Evolutionary conservation across 768 basidiomycete genomes (phyloP).

Genomic region (Agaricus sinodeliciosus): DNA sequence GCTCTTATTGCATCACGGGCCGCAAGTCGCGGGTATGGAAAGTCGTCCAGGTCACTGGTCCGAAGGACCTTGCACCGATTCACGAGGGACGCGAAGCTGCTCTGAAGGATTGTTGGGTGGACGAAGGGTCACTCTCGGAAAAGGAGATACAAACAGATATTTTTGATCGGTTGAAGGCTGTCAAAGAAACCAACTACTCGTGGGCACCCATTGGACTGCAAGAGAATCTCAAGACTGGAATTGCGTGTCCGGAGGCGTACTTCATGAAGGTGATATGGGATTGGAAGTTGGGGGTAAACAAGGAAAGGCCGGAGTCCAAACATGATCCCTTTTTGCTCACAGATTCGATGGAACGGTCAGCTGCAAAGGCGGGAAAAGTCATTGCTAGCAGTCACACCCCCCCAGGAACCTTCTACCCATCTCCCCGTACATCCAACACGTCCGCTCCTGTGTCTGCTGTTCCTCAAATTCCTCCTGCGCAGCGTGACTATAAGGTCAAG

Average conservation of each 20-base stretch:
- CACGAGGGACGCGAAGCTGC: neutral
- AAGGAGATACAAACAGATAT: constrained; percentile 12
- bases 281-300: neutral
- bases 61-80: neutral
- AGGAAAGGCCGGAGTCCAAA: neutral
- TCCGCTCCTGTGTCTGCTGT: too few species aligned
- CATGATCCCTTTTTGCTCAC: neutral
- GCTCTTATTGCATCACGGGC: constrained; percentile 5
- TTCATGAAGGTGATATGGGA: constrained; percentile 1
- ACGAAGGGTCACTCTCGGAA: constrained; percentile 5
- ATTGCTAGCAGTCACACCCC: too few species aligned
- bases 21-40: constrained; percentile 12
- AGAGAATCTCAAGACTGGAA: neutral
- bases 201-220: neutral
- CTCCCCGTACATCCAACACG: neutral
- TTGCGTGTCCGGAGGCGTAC: neutral
- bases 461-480: neutral
- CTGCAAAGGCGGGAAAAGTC: too few species aligned
- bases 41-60: constrained; percentile 1
- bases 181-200: neutral
- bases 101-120: neutral
- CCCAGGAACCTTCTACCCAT: too few species aligned
- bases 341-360: neutral
- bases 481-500: neutral
- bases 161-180: constrained; percentile 5